Base-by-base conservation (phyloP, 1,284 basidiomycete species). In the Coniferiporia weirii region DNA sequence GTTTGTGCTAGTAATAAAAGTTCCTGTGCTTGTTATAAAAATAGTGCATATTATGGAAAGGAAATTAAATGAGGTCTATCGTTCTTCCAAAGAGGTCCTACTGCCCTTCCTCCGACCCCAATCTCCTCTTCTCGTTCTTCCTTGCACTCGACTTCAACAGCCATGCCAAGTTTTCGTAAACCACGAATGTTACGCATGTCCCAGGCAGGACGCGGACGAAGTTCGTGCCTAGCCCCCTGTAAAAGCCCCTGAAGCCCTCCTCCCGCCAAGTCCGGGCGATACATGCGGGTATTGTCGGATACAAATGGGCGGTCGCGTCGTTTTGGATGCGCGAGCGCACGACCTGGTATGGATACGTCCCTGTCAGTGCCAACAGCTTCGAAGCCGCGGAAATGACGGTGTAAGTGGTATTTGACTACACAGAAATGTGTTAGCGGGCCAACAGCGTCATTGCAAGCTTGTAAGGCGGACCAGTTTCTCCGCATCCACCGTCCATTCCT, bases 331-430 rank as follows among this genome's bases (percentile, higher is more conserved):
- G 84, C 5, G 95, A 95, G 59, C 97, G 85, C 43, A 99, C 81
- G 52, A 99, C 96, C 76, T 99, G 97, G 72, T 98, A 98, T 13
- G 96, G 96, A 72, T 99, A 99, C 20, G 96, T 99, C 19, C 87
- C 66, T 3, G 85, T 76, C 56, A 98, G 85, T 1, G 96, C 94
- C 20, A 85, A 80, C 4, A 98, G 75, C 72, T 99, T 99, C 62
- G 93, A 93, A 17, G 84, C 81, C 36, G 93, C 97, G 0, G 93
- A 97, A 79, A 98, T 94, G 59, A 93, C 66, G 8, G 95, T 93
- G 75, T 99, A 99, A 47, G 95, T 84, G 13, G 84, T 80, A 68
- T 99, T 99, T 20, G 90, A 90, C 95, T 97, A 66, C 2, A 36
- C 12, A 20, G 2, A 44, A 52, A 20, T 34, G 50, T 27, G 20